Conservation (phyloP, 164 flowering plant genomes). For the Euptelea pleiosperma region DNA sequence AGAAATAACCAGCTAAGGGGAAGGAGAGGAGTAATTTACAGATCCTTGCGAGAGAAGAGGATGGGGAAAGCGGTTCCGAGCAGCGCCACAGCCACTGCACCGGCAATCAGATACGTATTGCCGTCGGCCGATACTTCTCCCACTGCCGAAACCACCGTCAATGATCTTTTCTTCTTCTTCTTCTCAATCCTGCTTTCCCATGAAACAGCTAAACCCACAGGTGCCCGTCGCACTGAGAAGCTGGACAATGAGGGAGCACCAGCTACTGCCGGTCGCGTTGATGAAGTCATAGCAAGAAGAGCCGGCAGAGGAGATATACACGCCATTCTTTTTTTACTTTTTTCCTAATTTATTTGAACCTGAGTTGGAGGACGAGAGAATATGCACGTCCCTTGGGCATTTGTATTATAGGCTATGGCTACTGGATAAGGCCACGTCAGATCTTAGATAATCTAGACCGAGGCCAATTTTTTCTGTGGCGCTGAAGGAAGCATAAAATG, state of each 20-base stretch:
- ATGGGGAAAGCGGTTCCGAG: constrained; percentile 86
- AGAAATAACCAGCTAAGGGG: too few relatives aligned
- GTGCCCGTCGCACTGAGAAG: constrained; percentile 4
- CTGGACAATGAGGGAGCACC: background rate
- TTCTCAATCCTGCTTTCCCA: constrained; percentile 2
- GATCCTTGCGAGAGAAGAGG: constrained; percentile 59
- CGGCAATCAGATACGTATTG: constrained; percentile 65
- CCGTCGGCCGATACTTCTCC: constrained; percentile 83
- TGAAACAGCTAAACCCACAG: constrained; percentile 2
- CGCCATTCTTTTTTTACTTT: constrained; percentile 24
- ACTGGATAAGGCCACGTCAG: constrained; percentile 44
- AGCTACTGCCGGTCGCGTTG: constrained; percentile 10
- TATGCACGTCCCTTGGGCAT: constrained; percentile 1
- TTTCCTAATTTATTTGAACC: background rate
- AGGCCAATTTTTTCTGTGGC: too few relatives aligned
- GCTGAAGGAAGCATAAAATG: too few relatives aligned
- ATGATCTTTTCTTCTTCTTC: constrained; percentile 31
- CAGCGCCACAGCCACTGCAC: constrained; percentile 73
- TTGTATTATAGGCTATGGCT: too few relatives aligned
- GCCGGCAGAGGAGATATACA: constrained; percentile 23
- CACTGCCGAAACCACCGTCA: constrained; percentile 67
- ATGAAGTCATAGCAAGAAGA: background rate
- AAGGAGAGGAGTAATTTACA: constrained; percentile 15
- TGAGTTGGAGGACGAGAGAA: constrained; percentile 8
- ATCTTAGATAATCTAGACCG: constrained; percentile 8